Evolutionary conservation across 176 grass and related monocot species (phyloP).

Genomic region (Oryza longistaminata): DNA sequence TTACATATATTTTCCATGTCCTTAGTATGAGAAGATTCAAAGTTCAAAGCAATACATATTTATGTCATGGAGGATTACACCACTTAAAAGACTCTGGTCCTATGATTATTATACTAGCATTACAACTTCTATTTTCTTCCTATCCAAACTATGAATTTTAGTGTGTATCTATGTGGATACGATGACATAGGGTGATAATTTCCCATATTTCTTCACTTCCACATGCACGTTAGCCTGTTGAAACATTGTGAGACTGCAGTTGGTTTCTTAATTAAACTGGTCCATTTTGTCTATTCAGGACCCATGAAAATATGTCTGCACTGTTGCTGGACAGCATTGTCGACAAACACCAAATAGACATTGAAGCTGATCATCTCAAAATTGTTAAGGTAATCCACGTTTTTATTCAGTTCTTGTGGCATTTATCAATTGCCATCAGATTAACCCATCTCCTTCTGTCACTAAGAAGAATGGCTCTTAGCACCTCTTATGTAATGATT

Average conservation of each 20-base stretch:
- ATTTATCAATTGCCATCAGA: neutral
- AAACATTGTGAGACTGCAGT: neutral
- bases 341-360: constrained; percentile 86
- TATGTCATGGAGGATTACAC: neutral
- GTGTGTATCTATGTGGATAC: neutral
- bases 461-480: neutral
- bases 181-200: neutral
- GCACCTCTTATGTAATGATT: neutral
- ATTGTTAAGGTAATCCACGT: constrained; percentile 64
- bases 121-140: constrained; percentile 5
- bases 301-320: constrained; percentile 85
- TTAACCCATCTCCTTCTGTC: neutral
- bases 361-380: constrained; percentile 69
- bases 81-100: neutral
- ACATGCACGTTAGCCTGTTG: constrained; percentile 6
- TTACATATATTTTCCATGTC: neutral
- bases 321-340: constrained; percentile 78
- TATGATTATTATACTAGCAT: neutral
- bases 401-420: constrained; percentile 13
- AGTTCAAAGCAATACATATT: neutral
- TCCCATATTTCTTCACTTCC: neutral
- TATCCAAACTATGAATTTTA: neutral
- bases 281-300: constrained; percentile 57
- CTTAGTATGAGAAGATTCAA: neutral
- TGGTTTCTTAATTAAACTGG: neutral